A percentile compares a stretch with the other conserved stretches of the same genome.
Evolutionary conservation across 2,329 filamentous ascomycete genomes (phyloP).

Genomic region (Fusarium buharicum): DNA sequence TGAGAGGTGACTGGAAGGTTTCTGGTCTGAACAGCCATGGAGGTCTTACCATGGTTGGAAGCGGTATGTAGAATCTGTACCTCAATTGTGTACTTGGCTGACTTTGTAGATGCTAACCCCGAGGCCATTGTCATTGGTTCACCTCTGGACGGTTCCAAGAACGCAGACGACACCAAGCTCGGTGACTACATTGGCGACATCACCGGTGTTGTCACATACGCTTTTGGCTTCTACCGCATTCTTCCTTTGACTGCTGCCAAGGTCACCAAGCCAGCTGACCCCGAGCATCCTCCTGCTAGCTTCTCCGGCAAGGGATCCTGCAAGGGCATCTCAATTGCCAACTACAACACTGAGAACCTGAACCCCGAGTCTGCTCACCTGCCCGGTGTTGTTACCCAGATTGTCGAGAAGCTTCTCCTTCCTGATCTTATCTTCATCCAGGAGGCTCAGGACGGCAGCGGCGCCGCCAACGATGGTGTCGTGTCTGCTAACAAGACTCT

Average conservation of each 20-base stretch:
- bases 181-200: conserved; percentile 73
- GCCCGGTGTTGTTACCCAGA: conserved; percentile 69
- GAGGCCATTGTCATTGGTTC: conserved; percentile 73
- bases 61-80: conserved; percentile 51
- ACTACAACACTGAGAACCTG: conserved; percentile 78
- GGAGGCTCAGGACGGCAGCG: conserved; percentile 75
- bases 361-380: conserved; percentile 65
- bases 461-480: conserved; percentile 68
- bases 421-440: conserved; percentile 76
- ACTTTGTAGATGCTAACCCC: conserved; percentile 69
- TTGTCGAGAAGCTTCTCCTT: conserved; percentile 69
- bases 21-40: conserved; percentile 71
- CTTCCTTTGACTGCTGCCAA: conserved; percentile 69
- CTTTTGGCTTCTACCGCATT: conserved; percentile 75
- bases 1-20: conserved; percentile 71
- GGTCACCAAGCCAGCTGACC: conserved; percentile 58
- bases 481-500: conserved; percentile 69
- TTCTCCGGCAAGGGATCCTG: conserved; percentile 67
- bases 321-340: conserved; percentile 69
- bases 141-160: conserved; percentile 72
- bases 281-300: conserved; percentile 60
- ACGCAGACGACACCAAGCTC: conserved; percentile 68
- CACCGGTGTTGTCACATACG: conserved; percentile 73
- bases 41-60: conserved; percentile 70
- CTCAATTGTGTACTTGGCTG: not conserved